Base-by-base conservation (phyloP, 495 filamentous ascomycete genomes). In the Collariella sp. region DNA sequence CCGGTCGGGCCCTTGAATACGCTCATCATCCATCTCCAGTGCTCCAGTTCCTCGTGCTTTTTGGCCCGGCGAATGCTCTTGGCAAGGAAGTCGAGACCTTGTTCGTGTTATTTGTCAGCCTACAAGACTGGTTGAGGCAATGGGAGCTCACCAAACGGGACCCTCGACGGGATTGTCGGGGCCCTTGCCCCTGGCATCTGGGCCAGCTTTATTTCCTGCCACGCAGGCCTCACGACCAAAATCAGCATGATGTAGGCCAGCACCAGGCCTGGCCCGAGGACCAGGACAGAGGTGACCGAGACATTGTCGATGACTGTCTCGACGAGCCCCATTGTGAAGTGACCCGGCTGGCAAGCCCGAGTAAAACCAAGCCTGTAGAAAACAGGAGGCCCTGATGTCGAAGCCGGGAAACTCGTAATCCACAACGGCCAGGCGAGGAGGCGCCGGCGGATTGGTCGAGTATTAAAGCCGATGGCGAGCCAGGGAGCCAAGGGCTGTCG, bases 71-170 rank as follows among this genome's bases (percentile, higher is more conserved):
- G 54, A 15, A 86, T 61, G 22, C 75, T 74, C 1, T 67, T 61
- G 58, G 70, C 70, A 36, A 91, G 68, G 40, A 85, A 71, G 62
- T 86, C 84, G 41, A 89, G 51, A 43, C 81, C 85, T 87, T 61
- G 7, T 46, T 29, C 19, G 12, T 5, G 0, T 13, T 31, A 10
- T 43, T 50, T 52, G 34, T 23, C 9, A 5, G 2, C 19, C 5
- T n/a, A n/a, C n/a, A n/a, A n/a, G n/a, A n/a, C n/a, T n/a, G n/a
- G n/a, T n/a, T n/a, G n/a, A n/a, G n/a, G n/a, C 15, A 50, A 18
- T 16, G 11, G 7, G 22, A 22, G 7, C 61, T 50, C 52, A 72
- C 71, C 64, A 19, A 63, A 62, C 5, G 72, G 70, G 9, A 66
- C 18, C 35, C 35, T 60, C 15, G 62, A 58, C n/a, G 35, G 46